Conservation (phyloP, 768 basidiomycete genomes). For the Russula foetens region DNA sequence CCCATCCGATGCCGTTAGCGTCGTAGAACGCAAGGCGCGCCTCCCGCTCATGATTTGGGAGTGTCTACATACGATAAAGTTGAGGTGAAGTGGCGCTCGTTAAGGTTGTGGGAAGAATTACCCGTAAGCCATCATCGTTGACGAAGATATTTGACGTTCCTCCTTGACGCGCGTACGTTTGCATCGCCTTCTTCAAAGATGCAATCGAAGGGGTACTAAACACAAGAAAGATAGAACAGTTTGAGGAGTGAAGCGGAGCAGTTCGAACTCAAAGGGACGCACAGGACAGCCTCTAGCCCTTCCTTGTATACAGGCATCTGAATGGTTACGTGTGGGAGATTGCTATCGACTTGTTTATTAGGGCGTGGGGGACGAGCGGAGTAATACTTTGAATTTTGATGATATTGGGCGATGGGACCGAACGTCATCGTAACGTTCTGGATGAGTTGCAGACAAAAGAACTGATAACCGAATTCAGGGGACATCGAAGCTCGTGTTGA, state of each 20-base stretch:
- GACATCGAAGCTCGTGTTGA: background rate
- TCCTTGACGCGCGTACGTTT: constrained; percentile 59
- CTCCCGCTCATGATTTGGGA: constrained; percentile 39
- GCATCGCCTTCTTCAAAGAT: constrained; percentile 52
- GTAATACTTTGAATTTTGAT: constrained; percentile 46
- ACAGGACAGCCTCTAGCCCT: constrained; percentile 43
- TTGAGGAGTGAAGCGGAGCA: background rate
- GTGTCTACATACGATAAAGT: constrained; percentile 19
- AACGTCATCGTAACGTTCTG: constrained; percentile 35
- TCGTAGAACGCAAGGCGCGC: constrained; percentile 46
- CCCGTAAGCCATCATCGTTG: constrained; percentile 55
- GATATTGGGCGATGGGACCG: constrained; percentile 46
- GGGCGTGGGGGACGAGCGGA: constrained; percentile 37
- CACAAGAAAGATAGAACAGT: background rate
- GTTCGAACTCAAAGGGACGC: constrained; percentile 20
- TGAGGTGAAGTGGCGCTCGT: background rate
- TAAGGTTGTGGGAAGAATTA: constrained; percentile 14
- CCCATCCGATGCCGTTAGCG: constrained; percentile 50
- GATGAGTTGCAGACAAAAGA: constrained; percentile 37
- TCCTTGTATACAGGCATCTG: constrained; percentile 57
- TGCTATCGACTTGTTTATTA: constrained; percentile 37
- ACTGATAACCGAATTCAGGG: constrained; percentile 4
- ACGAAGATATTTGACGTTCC: constrained; percentile 50
- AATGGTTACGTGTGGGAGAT: constrained; percentile 43
- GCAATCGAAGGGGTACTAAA: constrained; percentile 39